Conservation (phyloP, 768 basidiomycete species). For the Podaxis sp. region DNA sequence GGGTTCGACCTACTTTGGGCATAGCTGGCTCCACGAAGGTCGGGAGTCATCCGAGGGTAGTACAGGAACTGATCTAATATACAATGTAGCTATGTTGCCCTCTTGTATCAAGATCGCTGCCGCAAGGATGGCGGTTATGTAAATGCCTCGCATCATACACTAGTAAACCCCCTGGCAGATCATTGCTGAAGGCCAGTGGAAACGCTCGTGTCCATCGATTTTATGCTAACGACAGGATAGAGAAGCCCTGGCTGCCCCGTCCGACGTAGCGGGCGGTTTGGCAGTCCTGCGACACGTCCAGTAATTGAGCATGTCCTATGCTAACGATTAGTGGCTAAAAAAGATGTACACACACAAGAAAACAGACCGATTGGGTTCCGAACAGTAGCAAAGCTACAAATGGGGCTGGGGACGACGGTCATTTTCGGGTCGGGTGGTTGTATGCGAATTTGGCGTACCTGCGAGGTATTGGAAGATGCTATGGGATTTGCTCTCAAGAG, state of each 20-base stretch:
- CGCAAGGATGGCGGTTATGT: too few species aligned
- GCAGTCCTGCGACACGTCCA: not conserved
- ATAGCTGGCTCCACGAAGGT: too few species aligned
- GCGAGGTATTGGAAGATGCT: not conserved
- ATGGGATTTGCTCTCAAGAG: not conserved
- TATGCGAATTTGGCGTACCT: not conserved
- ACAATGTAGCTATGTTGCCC: too few species aligned
- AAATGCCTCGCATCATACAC: too few species aligned
- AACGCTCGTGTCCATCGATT: not conserved
- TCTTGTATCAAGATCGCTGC: too few species aligned
- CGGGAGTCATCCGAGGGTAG: too few species aligned
- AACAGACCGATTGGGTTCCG: constrained; percentile 7
- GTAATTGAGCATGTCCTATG: not conserved
- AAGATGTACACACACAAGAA: not conserved
- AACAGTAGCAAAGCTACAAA: not conserved
- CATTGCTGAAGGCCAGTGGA: not conserved
- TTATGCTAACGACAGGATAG: not conserved
- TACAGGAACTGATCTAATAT: too few species aligned
- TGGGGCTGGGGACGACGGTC: not conserved
- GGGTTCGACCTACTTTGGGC: too few species aligned
- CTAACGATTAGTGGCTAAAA: not conserved
- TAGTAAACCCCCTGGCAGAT: too few species aligned
- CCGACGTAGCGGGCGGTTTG: not conserved
- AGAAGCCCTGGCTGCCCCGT: not conserved
- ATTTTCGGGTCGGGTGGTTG: not conserved